Conservation (phyloP, 306 rosid species). For the Quercus variabilis region DNA sequence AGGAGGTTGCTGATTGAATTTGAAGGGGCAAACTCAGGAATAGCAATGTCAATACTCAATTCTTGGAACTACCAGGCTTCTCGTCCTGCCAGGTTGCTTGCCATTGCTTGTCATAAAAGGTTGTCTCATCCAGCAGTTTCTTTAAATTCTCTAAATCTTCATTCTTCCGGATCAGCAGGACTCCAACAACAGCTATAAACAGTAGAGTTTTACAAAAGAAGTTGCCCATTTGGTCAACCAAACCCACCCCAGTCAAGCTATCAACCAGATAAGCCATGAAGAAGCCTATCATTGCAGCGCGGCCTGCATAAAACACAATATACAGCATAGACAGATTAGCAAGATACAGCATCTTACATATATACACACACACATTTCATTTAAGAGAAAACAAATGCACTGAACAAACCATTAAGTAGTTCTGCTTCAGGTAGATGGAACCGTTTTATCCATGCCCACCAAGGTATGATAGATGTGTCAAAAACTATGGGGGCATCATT, state of each 20-base stretch:
- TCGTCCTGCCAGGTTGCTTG: slow-evolving; percentile 99
- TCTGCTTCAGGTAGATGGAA: slow-evolving; percentile 99
- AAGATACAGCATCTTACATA: background rate
- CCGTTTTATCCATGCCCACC: slow-evolving; percentile 99
- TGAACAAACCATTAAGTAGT: slow-evolving; percentile 73
- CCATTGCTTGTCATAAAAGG: slow-evolving; percentile 98
- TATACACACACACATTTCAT: background rate
- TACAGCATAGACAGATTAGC: background rate
- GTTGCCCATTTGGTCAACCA: slow-evolving; percentile 93
- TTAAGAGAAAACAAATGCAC: slow-evolving; percentile 1
- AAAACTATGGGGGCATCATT: slow-evolving; percentile 74
- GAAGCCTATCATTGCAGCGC: slow-evolving; percentile 69
- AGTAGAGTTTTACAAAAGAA: slow-evolving; percentile 91
- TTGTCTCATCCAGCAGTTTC: slow-evolving; percentile 87
- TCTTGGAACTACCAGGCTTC: slow-evolving; percentile 42
- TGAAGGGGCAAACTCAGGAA: slow-evolving; percentile 1
- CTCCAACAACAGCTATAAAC: slow-evolving; percentile 81
- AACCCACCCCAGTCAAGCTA: slow-evolving; percentile 98
- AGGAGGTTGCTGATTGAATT: background rate
- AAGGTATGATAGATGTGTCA: slow-evolving; percentile 90
- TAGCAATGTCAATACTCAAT: slow-evolving; percentile 33
- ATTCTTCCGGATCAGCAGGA: slow-evolving; percentile 86
- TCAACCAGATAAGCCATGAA: slow-evolving; percentile 95
- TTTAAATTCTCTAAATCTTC: slow-evolving; percentile 78
- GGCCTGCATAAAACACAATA: slow-evolving; percentile 38